These are phyloP conservation scores for Pugionium dolabratum DNA, from an alignment of 345 rosid species.

Conservation along the genomic window DNA sequence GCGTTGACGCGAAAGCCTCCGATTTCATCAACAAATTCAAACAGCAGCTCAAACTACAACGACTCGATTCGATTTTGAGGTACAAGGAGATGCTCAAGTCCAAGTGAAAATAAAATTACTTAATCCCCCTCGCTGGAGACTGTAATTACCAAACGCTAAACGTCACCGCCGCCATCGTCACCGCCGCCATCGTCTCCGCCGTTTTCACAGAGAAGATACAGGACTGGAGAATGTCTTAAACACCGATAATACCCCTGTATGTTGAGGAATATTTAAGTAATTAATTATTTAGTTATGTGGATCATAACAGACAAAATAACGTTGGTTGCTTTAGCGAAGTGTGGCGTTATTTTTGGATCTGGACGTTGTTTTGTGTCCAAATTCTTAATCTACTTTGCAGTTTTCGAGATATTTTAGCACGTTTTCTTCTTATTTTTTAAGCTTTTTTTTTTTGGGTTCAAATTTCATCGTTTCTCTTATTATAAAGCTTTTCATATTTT, in stretches of 20 bases:
- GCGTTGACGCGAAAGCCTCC: slow-evolving; percentile 47
- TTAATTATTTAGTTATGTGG: neutral
- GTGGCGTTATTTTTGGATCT: slow-evolving; percentile 41
- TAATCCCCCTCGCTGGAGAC: neutral
- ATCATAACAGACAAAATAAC: neutral
- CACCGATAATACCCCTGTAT: slow-evolving; percentile 30
- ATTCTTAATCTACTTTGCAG: slow-evolving; percentile 23
- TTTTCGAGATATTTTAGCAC: slow-evolving; percentile 14
- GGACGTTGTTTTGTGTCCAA: slow-evolving; percentile 28
- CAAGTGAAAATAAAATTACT: neutral
- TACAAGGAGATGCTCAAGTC: slow-evolving; percentile 42
- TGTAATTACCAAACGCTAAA: neutral
- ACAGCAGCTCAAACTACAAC: slow-evolving; percentile 43
- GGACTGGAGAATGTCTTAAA: neutral
- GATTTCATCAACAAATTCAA: slow-evolving; percentile 47
- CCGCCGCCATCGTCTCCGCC: slow-evolving; percentile 5
- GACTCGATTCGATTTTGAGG: slow-evolving; percentile 45
- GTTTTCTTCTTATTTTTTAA: neutral
- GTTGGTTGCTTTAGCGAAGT: slow-evolving; percentile 21
- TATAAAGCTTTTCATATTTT: no score
- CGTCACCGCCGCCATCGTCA: neutral
- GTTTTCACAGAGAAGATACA: slow-evolving; percentile 7
- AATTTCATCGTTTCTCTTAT: no score
- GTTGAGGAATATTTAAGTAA: slow-evolving; percentile 24
- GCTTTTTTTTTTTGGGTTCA: neutral